Evolutionary conservation across 108 stramenopile genomes (phyloP), one percentile per base, ranked within the genome.

Genomic region (Discostella stelligeroides): DNA sequence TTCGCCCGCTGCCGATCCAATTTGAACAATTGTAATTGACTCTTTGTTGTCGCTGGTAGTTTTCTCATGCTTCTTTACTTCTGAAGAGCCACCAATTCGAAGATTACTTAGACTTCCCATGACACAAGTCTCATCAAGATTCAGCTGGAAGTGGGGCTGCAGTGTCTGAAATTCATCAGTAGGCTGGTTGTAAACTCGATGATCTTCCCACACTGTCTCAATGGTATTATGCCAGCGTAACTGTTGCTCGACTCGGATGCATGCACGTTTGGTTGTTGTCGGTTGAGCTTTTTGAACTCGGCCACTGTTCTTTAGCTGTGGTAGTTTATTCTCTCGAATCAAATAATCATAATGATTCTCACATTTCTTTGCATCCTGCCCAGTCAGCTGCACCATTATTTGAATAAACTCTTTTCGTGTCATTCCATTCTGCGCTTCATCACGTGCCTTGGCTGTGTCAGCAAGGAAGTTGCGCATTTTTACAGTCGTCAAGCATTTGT

Each of bases 351-450:
- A 61, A 61, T 61, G 60, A 7, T 61, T 61, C 53, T 54, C 53
- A 15, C 27, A 2, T 4, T 25, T 25, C 7, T 25, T 23, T 20
- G 8, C 2, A 1, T 2, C 23, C 3, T 24, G 27, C 12, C 53
- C 25, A 0, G 24, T 25, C 53, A 66, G 7, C 7, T 51, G 0
- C 28, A 38, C 27, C 1, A 66, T 50, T 1, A 66, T 4, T 1
- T 21, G 20, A 24, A 66, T 50, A 1, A 66, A 10, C 28, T 66
- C 64, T 15, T 66, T 66, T 0, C 64, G 17, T 18, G 64, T 1
- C 64, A 66, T 66, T 39, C 64, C 64, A 39, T 59, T 49, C 48
- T 49, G 48, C 18, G 46, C 46, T 8, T 47, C 46, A 7, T 47
- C 46, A 47, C 46, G 18, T 7, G 18, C 4, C 3, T 7, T 47